phyloP scores from a whole-genome alignment of 129 eudicot species.

The Flaveria sonorensis region DNA sequence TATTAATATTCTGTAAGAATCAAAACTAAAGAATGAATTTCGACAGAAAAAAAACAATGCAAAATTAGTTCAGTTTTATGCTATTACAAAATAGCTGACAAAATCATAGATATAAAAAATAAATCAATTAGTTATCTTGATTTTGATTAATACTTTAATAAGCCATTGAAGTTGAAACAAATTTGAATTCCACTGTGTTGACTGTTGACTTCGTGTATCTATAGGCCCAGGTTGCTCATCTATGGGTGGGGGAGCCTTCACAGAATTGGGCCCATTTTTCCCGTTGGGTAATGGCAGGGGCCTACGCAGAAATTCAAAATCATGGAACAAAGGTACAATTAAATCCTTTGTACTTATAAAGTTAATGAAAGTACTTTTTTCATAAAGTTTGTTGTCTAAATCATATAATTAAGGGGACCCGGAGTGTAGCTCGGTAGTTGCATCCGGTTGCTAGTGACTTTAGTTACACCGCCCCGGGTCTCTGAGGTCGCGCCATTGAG shows the following conservation, averaged over 20 bases:
- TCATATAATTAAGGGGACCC: too few species aligned
- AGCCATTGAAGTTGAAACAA: not conserved
- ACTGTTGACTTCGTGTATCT: not conserved
- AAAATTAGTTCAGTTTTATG: too few species aligned
- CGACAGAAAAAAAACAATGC: too few species aligned
- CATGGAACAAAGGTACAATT: constrained; percentile 85
- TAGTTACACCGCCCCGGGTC: too few species aligned
- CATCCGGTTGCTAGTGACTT: too few species aligned
- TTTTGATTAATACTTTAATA: not conserved
- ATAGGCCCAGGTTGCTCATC: constrained; percentile 99
- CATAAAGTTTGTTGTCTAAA: not conserved
- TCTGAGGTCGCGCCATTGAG: too few species aligned
- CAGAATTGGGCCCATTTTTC: constrained; percentile 94
- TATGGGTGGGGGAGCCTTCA: constrained; percentile 96
- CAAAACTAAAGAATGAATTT: too few species aligned
- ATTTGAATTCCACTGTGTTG: constrained; percentile 22
- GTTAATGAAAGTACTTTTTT: not conserved
- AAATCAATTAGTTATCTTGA: not conserved
- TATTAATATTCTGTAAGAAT: too few species aligned
- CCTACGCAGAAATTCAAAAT: constrained; percentile 65
- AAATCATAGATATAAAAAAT: too few species aligned
- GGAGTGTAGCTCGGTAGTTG: too few species aligned
- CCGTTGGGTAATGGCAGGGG: constrained; percentile 91
- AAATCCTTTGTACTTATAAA: not conserved
- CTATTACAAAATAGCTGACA: too few species aligned